phyloP scores from a whole-genome alignment of 306 rosid genomes.

The Alnus glutinosa region DNA sequence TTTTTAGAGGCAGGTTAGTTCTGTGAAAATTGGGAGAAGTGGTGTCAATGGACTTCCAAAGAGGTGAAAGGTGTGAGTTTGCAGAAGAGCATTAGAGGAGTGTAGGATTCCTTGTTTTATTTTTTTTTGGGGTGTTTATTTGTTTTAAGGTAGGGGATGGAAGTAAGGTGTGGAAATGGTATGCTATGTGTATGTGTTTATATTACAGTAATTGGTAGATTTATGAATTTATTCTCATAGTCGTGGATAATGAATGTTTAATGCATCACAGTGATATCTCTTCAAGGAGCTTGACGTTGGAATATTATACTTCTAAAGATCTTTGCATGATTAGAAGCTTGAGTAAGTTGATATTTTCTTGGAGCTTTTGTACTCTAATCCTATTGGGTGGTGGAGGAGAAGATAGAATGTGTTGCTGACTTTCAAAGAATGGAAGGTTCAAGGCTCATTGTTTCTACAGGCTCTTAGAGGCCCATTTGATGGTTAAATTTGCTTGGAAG shows the following conservation, averaged over 20 bases:
- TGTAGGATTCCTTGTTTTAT: no score
- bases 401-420: neutral
- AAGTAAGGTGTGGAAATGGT: no score
- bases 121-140: no score
- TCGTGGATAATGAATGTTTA: neutral
- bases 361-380: neutral
- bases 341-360: neutral
- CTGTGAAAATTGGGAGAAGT: no score
- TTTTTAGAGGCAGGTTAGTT: no score
- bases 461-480: neutral
- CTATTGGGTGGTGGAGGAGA: neutral
- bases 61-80: no score
- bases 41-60: no score
- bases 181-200: neutral
- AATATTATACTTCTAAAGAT: neutral
- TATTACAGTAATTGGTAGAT: neutral
- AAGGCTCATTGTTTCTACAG: neutral
- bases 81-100: no score
- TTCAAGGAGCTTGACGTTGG: neutral
- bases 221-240: neutral
- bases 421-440: neutral
- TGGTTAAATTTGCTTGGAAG: neutral
- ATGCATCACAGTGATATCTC: neutral
- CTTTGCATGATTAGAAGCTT: neutral
- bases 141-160: neutral